Base-by-base conservation (phyloP, 768 basidiomycete genomes). In the Neoboletus brunneissimus region DNA sequence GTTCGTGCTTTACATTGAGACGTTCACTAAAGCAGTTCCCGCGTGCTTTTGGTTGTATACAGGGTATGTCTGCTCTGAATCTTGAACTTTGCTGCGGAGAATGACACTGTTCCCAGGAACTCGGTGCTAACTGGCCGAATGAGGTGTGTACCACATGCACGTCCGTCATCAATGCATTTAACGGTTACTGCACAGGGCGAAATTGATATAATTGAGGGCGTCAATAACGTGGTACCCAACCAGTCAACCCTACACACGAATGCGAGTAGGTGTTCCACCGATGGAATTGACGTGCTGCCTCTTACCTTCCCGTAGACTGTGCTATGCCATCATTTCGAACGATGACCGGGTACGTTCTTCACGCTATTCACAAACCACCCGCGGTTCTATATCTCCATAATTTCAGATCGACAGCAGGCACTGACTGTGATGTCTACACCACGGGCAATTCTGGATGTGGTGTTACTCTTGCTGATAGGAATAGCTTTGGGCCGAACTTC, bases 401-500 rank as follows among this genome's bases (percentile, higher is more conserved):
- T 38, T 53, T 31, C 31, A 72, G 71, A 27, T 49, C 48, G 9
- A 56, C 45, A 49, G 15, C 23, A 0, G 58, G 58, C 1, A 63
- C 52, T 2, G 48, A 76, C 38, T 76, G 74, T 55, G 45, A 68
- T 43, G 64, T 55, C 23, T 56, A 60, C 20, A 51, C 46, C 12
- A 68, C 58, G 10, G 49, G 48, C 9, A 74, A 75, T 60, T 4
- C 41, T 5, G 74, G 73, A 34, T 76, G 76, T 53, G 64, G 72
- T n/a, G 71, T 76, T 12, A 5, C 13, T 1, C 12, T 58, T n/a
- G 48, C 55, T 4, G 65, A 69, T 27, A 51, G 27, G 8, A 69
- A 67, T n/a, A 74, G 71, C 46, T 76, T 61, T 44, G 76, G 76
- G 1, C 64, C 72, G 5, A 48, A 53, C 12, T 76, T 77, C 61